phyloP scores from a whole-genome alignment of 164 flowering plant species.

The Vitis vinifera region ASM3070453v1 NC_081805.1:3365501-3366000 shows the following conservation, averaged over 20 bases:
- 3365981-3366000: conserved; percentile 25
- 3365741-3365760: conserved; percentile 34
- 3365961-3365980: neutral
- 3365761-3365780: conserved; percentile 29
- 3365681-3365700: conserved; percentile 30
- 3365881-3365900: neutral
- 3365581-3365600: conserved; percentile 43
- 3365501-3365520: conserved; percentile 77
- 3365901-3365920: conserved; percentile 1
- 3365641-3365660: conserved; percentile 17
- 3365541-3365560: conserved; percentile 82
- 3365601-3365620: conserved; percentile 18
- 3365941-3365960: conserved; percentile 11
- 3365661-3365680: conserved; percentile 22
- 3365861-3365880: conserved; percentile 4
- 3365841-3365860: conserved; percentile 46
- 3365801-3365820: conserved; percentile 56
- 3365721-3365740: conserved; percentile 85
- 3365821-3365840: conserved; percentile 53
- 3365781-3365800: conserved; percentile 51
- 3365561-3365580: conserved; percentile 44
- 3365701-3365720: conserved; percentile 50
- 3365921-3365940: conserved; percentile 1
- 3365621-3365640: conserved; percentile 27
- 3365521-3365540: conserved; percentile 49